These are phyloP conservation scores for Protomyces pachydermus DNA, from an alignment of 1,139 yeast species.

Conservation along the genomic window DNA sequence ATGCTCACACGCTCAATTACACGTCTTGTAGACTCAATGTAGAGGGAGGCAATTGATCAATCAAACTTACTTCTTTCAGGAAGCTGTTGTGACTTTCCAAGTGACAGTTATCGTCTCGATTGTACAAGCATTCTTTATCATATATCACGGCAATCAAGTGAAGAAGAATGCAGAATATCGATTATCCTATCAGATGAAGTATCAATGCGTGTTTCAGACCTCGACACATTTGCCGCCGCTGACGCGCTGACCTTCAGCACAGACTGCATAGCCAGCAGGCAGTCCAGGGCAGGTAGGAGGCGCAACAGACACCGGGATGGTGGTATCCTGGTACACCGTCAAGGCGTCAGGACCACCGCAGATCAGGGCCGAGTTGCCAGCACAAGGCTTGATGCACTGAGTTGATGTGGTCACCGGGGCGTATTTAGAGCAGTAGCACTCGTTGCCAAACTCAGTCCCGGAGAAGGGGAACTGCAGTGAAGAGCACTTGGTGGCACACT, in stretches of 20 bases:
- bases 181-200: too few relatives aligned
- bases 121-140: too few relatives aligned
- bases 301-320: background rate
- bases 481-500: conserved; percentile 14
- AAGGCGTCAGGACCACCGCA: conserved; percentile 1
- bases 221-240: background rate
- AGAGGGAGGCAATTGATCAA: too few relatives aligned
- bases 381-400: conserved; percentile 18
- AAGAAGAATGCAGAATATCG: too few relatives aligned
- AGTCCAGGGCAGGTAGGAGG: background rate
- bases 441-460: conserved; percentile 19
- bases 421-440: conserved; percentile 17
- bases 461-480: conserved; percentile 3
- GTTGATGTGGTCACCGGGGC: conserved; percentile 5
- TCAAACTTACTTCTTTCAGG: too few relatives aligned
- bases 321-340: background rate
- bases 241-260: background rate
- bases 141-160: too few relatives aligned
- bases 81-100: too few relatives aligned
- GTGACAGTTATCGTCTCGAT: too few relatives aligned
- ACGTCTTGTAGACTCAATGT: too few relatives aligned
- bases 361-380: conserved; percentile 32
- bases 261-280: background rate
- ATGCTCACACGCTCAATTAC: too few relatives aligned
- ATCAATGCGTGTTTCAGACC: background rate